Conservation (phyloP, 352 stramenopile species). For the Phytophthora sp. region DNA sequence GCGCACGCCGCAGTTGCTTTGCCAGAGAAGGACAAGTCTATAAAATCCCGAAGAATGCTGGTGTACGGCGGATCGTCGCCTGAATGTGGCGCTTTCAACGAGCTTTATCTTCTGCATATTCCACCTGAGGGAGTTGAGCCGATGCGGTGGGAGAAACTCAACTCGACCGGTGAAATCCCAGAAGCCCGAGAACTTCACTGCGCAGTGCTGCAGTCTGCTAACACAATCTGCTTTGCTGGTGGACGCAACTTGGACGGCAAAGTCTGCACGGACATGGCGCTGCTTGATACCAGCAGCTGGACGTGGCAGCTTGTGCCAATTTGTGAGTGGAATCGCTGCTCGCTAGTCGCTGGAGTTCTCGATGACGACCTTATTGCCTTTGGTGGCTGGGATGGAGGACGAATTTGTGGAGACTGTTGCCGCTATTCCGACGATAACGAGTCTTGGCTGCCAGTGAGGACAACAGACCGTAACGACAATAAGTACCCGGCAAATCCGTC, state of each 20-base stretch:
- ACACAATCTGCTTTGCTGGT: constrained; percentile 49
- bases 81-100: constrained; percentile 51
- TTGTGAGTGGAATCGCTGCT: constrained; percentile 64
- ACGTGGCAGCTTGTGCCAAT: constrained; percentile 60
- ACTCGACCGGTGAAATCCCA: constrained; percentile 32
- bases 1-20: constrained; percentile 59
- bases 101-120: constrained; percentile 59
- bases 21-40: neutral
- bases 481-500: constrained; percentile 1
- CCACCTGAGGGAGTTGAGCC: neutral
- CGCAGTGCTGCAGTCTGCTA: constrained; percentile 21
- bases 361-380: constrained; percentile 49
- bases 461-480: neutral
- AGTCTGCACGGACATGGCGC: constrained; percentile 66
- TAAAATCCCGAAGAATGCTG: constrained; percentile 41
- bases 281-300: constrained; percentile 47
- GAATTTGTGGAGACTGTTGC: constrained; percentile 50
- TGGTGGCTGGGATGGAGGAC: constrained; percentile 57
- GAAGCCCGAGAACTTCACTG: constrained; percentile 63
- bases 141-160: constrained; percentile 37
- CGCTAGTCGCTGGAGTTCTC: constrained; percentile 41
- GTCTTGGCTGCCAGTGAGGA: constrained; percentile 40
- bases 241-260: constrained; percentile 57
- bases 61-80: constrained; percentile 72
- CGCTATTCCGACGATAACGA: constrained; percentile 54